Percentiles rank a stretch among this genome's conserved stretches.
These are phyloP conservation scores for Monosporascus sp. DNA, from an alignment of 2,329 filamentous ascomycete genomes.

Conservation along the genomic window DNA sequence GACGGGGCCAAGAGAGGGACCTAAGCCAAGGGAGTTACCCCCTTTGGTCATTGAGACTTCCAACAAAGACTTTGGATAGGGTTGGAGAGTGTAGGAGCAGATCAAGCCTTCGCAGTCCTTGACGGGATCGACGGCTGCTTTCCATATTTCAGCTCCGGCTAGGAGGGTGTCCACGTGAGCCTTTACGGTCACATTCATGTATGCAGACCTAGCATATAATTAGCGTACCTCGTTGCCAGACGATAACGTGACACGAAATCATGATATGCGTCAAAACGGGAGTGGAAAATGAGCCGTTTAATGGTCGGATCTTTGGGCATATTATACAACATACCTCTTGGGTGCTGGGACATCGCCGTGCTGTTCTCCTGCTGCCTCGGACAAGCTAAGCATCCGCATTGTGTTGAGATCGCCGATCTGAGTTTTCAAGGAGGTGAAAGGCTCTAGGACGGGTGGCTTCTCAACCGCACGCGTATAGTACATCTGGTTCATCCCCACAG, in stretches of 20 bases:
- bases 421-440: conserved; percentile 1
- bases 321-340: neutral
- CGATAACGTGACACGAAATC: neutral
- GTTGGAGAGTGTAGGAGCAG: conserved; percentile 10
- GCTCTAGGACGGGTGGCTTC: conserved; percentile 5
- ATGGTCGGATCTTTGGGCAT: neutral
- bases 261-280: neutral
- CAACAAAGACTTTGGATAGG: conserved; percentile 5
- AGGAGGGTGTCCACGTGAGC: conserved; percentile 4
- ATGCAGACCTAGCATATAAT: conserved; percentile 2
- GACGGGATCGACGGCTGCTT: neutral
- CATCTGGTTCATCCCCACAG: too few relatives aligned
- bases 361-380: conserved; percentile 7
- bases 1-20: conserved; percentile 1
- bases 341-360: neutral
- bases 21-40: conserved; percentile 8
- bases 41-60: conserved; percentile 2
- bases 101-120: conserved; percentile 4
- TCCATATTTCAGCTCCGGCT: conserved; percentile 3
- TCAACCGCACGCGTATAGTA: conserved; percentile 5
- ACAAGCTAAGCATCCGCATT: conserved; percentile 1
- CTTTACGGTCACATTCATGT: conserved; percentile 9
- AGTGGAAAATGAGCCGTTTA: neutral
- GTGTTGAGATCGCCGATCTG: conserved; percentile 5
- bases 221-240: neutral